Evolutionary conservation across 176 grass and related monocot species (phyloP).

Genomic region (Tillandsia leiboldiana): DNA sequence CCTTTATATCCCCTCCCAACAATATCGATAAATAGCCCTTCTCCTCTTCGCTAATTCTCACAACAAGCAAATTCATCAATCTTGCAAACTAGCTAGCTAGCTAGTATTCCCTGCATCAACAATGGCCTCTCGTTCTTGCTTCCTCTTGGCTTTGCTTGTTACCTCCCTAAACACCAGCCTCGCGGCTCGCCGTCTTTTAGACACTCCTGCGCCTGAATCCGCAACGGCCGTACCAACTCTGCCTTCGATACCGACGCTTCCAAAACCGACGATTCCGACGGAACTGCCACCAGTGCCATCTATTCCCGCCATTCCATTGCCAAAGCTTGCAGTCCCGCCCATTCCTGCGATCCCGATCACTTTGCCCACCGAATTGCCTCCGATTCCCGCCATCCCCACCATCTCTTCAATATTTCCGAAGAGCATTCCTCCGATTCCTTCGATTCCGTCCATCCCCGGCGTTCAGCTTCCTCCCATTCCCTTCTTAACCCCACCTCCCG

Average conservation of each 20-base stretch:
- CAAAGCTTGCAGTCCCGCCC: background rate
- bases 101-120: background rate
- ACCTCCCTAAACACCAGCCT: conserved; percentile 36
- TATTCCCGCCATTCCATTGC: background rate
- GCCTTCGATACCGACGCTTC: conserved; percentile 3
- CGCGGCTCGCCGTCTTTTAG: conserved; percentile 50
- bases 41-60: background rate
- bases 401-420: conserved; percentile 37
- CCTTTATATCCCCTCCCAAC: background rate
- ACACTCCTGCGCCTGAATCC: conserved; percentile 40
- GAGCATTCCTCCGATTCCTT: conserved; percentile 32
- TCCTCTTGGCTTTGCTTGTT: conserved; percentile 39
- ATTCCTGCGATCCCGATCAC: background rate
- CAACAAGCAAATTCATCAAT: background rate
- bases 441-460: conserved; percentile 47
- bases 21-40: background rate
- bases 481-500: conserved; percentile 37
- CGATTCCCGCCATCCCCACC: conserved; percentile 26
- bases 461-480: conserved; percentile 42
- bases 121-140: conserved; percentile 38
- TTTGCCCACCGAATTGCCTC: background rate
- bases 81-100: too few species aligned
- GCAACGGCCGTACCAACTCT: conserved; percentile 25
- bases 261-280: background rate
- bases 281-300: background rate